These are phyloP conservation scores for Nitzschia sp. DNA, from an alignment of 108 stramenopile species.

Conservation along the genomic window DNA sequence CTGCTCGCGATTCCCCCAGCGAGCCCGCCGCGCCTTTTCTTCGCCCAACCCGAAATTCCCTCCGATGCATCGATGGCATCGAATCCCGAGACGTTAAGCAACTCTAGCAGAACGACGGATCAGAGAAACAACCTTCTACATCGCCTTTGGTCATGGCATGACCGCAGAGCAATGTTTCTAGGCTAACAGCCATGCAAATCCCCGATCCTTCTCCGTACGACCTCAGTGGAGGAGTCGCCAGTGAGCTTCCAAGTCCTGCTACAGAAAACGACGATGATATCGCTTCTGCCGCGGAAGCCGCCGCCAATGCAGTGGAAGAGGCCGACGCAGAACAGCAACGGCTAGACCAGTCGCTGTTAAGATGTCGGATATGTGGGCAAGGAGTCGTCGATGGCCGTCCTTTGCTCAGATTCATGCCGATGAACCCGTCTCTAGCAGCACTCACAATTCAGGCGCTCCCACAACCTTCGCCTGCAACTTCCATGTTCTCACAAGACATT, in stretches of 20 bases:
- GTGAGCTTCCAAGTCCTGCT: not conserved
- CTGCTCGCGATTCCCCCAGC: too few relatives aligned
- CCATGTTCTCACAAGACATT: slow-evolving; percentile 34
- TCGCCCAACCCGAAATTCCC: too few relatives aligned
- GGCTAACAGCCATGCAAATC: not conserved
- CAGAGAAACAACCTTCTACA: too few relatives aligned
- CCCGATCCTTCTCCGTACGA: not conserved
- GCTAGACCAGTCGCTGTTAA: slow-evolving; percentile 10
- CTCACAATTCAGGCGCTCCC: slow-evolving; percentile 9
- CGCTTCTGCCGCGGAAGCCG: slow-evolving; percentile 31
- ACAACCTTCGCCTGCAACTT: not conserved
- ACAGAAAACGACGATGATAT: slow-evolving; percentile 24
- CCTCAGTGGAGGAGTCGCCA: not conserved
- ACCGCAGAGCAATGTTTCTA: too few relatives aligned
- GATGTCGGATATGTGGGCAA: slow-evolving; percentile 41
- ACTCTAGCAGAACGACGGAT: too few relatives aligned
- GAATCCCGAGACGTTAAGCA: too few relatives aligned
- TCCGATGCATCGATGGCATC: too few relatives aligned
- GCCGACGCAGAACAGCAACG: slow-evolving; percentile 22
- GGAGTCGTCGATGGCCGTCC: slow-evolving; percentile 29
- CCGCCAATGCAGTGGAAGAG: slow-evolving; percentile 31
- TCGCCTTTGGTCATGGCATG: too few relatives aligned
- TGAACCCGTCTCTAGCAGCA: slow-evolving; percentile 17
- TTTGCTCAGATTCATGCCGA: slow-evolving; percentile 35
- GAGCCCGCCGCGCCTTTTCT: too few relatives aligned